Evolutionary conservation across 1,284 basidiomycete species (phyloP), one percentile per base, ranked within the genome.

Genomic region (Cystobasidium slooffiae): DNA sequence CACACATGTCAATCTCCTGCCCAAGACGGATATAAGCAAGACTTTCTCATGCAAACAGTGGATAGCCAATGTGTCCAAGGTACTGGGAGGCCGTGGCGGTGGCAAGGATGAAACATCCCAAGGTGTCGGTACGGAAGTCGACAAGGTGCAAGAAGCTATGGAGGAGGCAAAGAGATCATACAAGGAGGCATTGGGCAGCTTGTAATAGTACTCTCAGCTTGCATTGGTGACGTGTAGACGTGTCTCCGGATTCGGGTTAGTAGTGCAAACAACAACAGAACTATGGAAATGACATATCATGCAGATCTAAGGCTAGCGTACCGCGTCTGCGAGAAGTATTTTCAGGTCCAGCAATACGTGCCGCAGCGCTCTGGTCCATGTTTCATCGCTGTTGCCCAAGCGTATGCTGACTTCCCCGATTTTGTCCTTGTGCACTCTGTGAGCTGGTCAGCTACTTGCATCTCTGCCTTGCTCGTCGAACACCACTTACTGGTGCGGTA

Each of bases 321-420:
- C 56, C 24, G 67, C 68, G 22, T 72, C 56, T 43, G 68, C 68
- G 9, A 76, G 58, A 37, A 76, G 51, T 46, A 76, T 76, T 37
- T 76, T 76, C 6, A 76, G 62, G 51, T 75, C 62, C n/a, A 76
- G 67, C 63, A 76, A 58, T 16, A 98, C 92, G 80, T 97, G 93
- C 56, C 93, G 87, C 77, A 97, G 85, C 4, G 95, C 94, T 75
- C 93, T 88, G 14, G 96, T 98, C 96, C 96, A 99, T 0, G 89
- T 87, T 80, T 98, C 96, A 81, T 98, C 96, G 52, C 79, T 79
- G 76, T 91, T 93, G 80, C 95, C 93, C 10, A 97, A 85, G 81
- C 95, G 93, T 77, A 99, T 93, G 1, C 93, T 94, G 22, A 93
- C 90, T 75, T 95, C 94, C 5, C 94, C 94, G 75, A 99, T 99